Base-by-base conservation (phyloP, 2,329 filamentous ascomycete genomes). In the Mollisiaceae sp. region DNA sequence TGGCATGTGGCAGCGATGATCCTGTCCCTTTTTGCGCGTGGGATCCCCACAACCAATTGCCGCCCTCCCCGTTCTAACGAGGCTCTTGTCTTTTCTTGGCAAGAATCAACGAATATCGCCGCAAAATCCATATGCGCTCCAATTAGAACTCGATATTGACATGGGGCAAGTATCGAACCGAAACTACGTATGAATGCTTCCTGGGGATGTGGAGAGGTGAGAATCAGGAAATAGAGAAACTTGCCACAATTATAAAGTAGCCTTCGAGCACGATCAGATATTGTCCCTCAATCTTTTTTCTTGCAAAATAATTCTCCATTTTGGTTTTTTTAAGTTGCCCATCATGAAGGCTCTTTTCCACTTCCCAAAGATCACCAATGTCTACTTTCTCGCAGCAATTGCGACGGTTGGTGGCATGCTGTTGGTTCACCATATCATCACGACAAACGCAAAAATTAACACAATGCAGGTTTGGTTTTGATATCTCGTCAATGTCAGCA, bases 401-500 rank as follows among this genome's bases (percentile, higher is more conserved):
- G 47, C 47, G 24, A 52, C 47, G 22, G 47, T 52, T 32, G 47
- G 47, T 27, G 47, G 47, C 6, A 52, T 52, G 47, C 47, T 52
- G 47, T 52, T 64, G 0, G 76, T 60, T 63, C 35, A 24, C 27
- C 32, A 27, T n/a, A n/a, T 18, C 47, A 52, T 11, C 24, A 32
- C 2, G 2, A 15, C 3, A 2, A 11, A 22, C 6, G 14, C 22
- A 27, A 52, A 27, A 27, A 27, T 24, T 52, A 52, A 52, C 12
- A 32, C 2, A 32, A 32, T 12, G 9, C 47, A 52, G 56, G 4
- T 86, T 86, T 65, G 84, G 84, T 62, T 86, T 86, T 70, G 84
- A 86, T 72, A 85, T 86, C 65, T 82, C 80, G 8, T 84, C 82
- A 4, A 85, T 86, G 81, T 80, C 78, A 58, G 83, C 82, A 50